Conservation (phyloP, 495 filamentous ascomycete genomes). For the Neurospora africana region DNA sequence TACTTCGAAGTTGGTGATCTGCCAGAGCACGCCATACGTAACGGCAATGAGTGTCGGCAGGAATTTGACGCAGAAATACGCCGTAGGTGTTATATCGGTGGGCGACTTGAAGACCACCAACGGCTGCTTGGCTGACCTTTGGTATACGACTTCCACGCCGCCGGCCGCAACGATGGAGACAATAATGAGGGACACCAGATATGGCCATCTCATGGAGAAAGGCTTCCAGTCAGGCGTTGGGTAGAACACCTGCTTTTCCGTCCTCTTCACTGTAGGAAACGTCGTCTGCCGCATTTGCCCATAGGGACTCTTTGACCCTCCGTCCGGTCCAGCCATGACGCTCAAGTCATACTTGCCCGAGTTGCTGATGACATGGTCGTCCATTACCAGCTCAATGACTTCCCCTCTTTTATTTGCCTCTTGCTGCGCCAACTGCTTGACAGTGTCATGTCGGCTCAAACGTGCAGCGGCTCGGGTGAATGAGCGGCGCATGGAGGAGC, state of each 20-base stretch:
- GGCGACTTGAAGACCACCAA: constrained; percentile 43
- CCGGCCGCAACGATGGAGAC: constrained; percentile 46
- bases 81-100: constrained; percentile 34
- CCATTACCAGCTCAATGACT: constrained; percentile 41
- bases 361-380: constrained; percentile 23
- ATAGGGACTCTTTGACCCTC: background rate
- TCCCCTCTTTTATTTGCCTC: constrained; percentile 43
- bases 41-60: constrained; percentile 59
- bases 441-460: constrained; percentile 21
- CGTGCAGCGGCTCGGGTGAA: constrained; percentile 21
- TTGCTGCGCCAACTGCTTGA: constrained; percentile 35
- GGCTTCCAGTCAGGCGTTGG: constrained; percentile 63
- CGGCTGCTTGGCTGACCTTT: constrained; percentile 34
- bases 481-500: constrained; percentile 22
- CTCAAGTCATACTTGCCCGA: constrained; percentile 30
- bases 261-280: constrained; percentile 13
- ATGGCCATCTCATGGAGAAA: constrained; percentile 57
- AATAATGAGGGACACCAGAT: constrained; percentile 43
- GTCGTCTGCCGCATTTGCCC: constrained; percentile 17
- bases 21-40: constrained; percentile 63
- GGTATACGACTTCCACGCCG: constrained; percentile 51
- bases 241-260: constrained; percentile 36
- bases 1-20: constrained; percentile 63
- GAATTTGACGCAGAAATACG: constrained; percentile 65
- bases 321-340: constrained; percentile 26